Evolutionary conservation across 2,329 filamentous ascomycete genomes (phyloP).

Genomic region (Didymella arachidicola): DNA sequence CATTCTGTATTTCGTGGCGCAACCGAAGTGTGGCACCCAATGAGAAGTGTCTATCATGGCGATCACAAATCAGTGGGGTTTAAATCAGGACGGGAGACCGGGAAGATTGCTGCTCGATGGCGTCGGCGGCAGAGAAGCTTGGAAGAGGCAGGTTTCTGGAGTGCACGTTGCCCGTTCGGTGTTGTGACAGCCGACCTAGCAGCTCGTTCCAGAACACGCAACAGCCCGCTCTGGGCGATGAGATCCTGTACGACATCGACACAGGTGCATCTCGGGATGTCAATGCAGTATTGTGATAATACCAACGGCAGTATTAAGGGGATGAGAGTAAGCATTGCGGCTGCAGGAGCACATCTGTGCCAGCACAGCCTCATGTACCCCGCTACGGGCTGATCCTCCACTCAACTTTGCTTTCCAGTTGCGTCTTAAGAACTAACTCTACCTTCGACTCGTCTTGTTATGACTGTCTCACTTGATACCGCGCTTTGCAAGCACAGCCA

Average conservation of each 20-base stretch:
- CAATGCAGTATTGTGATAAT: not conserved
- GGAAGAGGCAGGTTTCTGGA: conserved; percentile 23
- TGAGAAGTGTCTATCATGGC: conserved; percentile 12
- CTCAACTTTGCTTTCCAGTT: not conserved
- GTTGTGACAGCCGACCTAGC: conserved; percentile 6
- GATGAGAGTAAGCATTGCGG: not conserved
- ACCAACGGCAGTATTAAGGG: not conserved
- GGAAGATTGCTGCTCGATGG: conserved; percentile 33
- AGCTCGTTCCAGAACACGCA: not conserved
- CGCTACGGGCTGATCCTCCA: not conserved
- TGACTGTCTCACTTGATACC: not conserved
- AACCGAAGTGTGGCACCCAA: conserved; percentile 34
- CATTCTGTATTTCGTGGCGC: conserved; percentile 36
- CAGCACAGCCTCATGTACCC: not conserved
- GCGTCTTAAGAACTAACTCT: not conserved
- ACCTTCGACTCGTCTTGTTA: not conserved
- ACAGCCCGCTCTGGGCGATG: not conserved
- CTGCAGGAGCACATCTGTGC: not conserved
- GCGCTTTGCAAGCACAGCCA: not conserved
- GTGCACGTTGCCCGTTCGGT: conserved; percentile 10
- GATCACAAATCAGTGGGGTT: conserved; percentile 26
- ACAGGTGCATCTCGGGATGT: not conserved
- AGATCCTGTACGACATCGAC: not conserved
- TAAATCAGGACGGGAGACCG: conserved; percentile 29
- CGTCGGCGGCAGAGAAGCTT: conserved; percentile 26